Base-by-base conservation (phyloP, 805 yeast genomes). In the Ogataea ganodermae region DNA sequence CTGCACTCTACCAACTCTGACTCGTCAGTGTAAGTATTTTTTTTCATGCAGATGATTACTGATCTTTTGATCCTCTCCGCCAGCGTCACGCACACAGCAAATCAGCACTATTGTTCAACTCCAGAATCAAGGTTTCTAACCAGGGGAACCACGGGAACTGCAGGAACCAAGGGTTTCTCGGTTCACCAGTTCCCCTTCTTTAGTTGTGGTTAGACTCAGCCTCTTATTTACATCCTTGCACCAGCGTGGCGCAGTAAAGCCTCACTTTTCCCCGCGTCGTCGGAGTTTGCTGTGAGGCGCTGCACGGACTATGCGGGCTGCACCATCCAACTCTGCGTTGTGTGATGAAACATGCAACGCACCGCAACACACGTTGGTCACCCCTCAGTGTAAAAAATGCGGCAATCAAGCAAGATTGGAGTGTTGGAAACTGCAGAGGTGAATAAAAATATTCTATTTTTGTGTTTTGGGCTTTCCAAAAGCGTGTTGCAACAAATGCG, bases 21-120 rank as follows among this genome's bases (percentile, higher is more conserved):
- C 17, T 50, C 61, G 30, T 53, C 61, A 32, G 46, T 46, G 61
- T 59, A 59, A 48, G 64, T 57, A 55, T 52, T 27, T 27, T 21
- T 43, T 42, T 22, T 35, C 23, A 27, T n/a, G 6, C 6, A 10
- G 7, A 7, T 24, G 27, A 7, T 10, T 10, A 24, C 27, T 24
- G 27, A 10, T n/a, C 13, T 10, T 27, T 27, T 10, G 6, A 6
- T 27, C 40, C 17, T 46, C 4, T 10, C 22, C 20, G 23, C 16
- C 14, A 22, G n/a, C n/a, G n/a, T n/a, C n/a, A n/a, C 26, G 31
- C 31, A 27, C n/a, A 12, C 21, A 16, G 16, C 36, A 33, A 33
- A n/a, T n/a, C 36, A 33, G 36, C 36, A 8, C 22, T 17, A 33
- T 33, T 33, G 24, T 33, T 17, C 3, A 4, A 22, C 23, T 17